phyloP scores from a whole-genome alignment of 164 flowering plant species.

The Magnolia sinica region DNA sequence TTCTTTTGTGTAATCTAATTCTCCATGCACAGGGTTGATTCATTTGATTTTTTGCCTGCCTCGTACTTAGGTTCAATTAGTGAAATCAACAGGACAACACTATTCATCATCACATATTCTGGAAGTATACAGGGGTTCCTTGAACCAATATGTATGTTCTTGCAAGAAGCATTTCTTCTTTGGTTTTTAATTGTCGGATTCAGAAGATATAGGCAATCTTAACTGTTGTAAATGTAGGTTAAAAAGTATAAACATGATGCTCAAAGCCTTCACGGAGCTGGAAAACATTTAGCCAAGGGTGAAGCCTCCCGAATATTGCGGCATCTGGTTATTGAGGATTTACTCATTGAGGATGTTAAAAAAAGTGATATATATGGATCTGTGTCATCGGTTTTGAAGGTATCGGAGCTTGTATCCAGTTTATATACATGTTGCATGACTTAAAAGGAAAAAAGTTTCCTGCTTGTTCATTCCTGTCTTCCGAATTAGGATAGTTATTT shows the following conservation, averaged over 20 bases:
- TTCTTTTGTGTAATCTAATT: not conserved
- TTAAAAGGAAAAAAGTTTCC: not conserved
- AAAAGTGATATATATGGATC: constrained; percentile 94
- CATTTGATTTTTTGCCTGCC: constrained; percentile 5
- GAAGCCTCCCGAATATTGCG: constrained; percentile 86
- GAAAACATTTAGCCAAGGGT: constrained; percentile 72
- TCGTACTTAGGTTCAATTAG: constrained; percentile 63
- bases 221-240: constrained; percentile 44
- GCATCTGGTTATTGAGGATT: constrained; percentile 78
- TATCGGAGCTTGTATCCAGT: constrained; percentile 6
- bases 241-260: constrained; percentile 74
- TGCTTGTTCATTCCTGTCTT: not conserved
- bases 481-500: not conserved
- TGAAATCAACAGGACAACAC: constrained; percentile 65
- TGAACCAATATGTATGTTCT: constrained; percentile 65
- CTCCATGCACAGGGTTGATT: not conserved
- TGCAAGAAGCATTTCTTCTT: not conserved
- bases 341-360: constrained; percentile 81
- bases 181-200: not conserved
- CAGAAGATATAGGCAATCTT: constrained; percentile 2
- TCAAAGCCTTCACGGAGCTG: constrained; percentile 79
- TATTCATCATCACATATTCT: constrained; percentile 82
- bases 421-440: too few species aligned
- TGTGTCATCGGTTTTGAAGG: constrained; percentile 83
- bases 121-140: constrained; percentile 93